A percentile compares a stretch with the other conserved stretches of the same genome.
These are phyloP conservation scores for Nicotiana rustica DNA, from an alignment of 305 asterid species.

Conservation along the genomic window DNA sequence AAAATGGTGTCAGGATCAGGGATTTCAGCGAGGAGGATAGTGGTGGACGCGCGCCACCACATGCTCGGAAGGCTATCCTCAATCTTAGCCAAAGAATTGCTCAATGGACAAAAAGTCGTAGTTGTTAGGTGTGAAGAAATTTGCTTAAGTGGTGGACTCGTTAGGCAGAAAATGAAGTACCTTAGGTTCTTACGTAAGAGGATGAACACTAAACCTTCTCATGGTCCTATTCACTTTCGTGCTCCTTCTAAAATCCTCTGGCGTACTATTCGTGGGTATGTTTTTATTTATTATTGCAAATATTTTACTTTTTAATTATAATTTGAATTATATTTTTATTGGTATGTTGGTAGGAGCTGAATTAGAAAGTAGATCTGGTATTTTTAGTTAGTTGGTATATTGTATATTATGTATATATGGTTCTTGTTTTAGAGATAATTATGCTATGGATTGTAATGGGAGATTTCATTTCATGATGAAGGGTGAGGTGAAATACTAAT, in stretches of 20 bases:
- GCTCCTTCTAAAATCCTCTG: slow-evolving; percentile 96
- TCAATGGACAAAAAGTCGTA: slow-evolving; percentile 78
- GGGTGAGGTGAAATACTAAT: background rate
- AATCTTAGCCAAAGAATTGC: slow-evolving; percentile 74
- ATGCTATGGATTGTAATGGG: background rate
- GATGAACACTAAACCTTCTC: slow-evolving; percentile 97
- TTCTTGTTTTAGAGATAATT: background rate
- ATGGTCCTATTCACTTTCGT: slow-evolving; percentile 94
- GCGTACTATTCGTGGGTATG: slow-evolving; percentile 94
- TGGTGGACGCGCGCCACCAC: slow-evolving; percentile 88
- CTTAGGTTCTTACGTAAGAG: slow-evolving; percentile 84
- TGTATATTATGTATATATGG: background rate
- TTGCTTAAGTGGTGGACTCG: slow-evolving; percentile 91
- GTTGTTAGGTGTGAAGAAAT: slow-evolving; percentile 93
- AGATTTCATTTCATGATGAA: background rate
- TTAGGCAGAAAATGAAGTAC: slow-evolving; percentile 97
- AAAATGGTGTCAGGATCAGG: slow-evolving; percentile 89
- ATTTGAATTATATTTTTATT: background rate
- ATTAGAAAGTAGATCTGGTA: background rate
- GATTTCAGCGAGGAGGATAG: slow-evolving; percentile 69
- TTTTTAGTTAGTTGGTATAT: background rate
- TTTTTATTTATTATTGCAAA: background rate
- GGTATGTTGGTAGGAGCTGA: background rate
- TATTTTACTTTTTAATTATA: too few relatives aligned
- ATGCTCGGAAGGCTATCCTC: slow-evolving; percentile 90